Conservation (phyloP, 441 rosid species). For the Macaranga tanarius region DNA sequence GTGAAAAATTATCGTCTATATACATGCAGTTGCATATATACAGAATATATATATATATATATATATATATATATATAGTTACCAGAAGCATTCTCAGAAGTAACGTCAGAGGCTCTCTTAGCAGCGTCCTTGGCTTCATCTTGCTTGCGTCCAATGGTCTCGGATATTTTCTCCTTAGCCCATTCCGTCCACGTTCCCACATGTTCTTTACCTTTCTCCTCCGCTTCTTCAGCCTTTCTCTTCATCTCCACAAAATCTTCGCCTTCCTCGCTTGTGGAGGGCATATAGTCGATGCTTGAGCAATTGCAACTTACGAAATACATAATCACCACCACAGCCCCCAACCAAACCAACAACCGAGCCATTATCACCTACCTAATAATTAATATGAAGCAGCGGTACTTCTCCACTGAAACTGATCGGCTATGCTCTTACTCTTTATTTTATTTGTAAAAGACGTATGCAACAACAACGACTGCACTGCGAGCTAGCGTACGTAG, state of each 20-base stretch:
- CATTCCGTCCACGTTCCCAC: slow-evolving; percentile 58
- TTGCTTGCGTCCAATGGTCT: slow-evolving; percentile 46
- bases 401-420: too few species aligned
- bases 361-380: neutral
- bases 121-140: slow-evolving; percentile 38
- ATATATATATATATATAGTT: neutral
- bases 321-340: neutral
- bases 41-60: too few species aligned
- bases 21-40: too few species aligned
- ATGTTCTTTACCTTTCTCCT: slow-evolving; percentile 25
- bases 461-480: too few species aligned
- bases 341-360: neutral
- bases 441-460: too few species aligned
- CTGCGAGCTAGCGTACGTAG: too few species aligned
- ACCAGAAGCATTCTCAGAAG: slow-evolving; percentile 43
- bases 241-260: neutral
- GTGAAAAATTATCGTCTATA: too few species aligned
- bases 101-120: slow-evolving; percentile 29
- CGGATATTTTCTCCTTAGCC: slow-evolving; percentile 61
- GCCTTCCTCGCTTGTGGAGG: neutral
- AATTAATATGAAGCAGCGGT: too few species aligned
- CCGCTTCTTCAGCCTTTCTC: neutral
- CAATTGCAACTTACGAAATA: neutral
- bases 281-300: slow-evolving; percentile 5
- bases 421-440: too few species aligned